phyloP scores from a whole-genome alignment of 164 flowering plant species.

The Hamamelis virginiana region DNA sequence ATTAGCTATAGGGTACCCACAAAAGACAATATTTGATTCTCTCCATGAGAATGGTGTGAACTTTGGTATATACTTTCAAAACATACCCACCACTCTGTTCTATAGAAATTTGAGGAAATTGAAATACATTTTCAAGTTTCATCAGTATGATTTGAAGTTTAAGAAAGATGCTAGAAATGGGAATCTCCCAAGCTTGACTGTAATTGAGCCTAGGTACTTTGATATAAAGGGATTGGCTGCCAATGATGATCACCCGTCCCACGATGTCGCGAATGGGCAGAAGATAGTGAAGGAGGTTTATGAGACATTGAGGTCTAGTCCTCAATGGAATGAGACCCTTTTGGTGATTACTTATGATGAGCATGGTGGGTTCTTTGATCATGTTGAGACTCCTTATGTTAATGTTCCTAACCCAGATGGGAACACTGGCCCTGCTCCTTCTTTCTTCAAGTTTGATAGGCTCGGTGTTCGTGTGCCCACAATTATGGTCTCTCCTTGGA shows the following conservation, averaged over 20 bases:
- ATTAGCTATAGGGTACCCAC: constrained; percentile 75
- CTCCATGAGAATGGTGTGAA: constrained; percentile 57
- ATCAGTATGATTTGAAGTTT: constrained; percentile 60
- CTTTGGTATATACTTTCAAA: constrained; percentile 80
- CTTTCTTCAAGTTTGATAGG: constrained; percentile 81
- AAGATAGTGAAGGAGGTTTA: constrained; percentile 91
- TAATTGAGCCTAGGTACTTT: constrained; percentile 90
- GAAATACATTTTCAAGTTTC: constrained; percentile 75
- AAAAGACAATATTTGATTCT: constrained; percentile 86
- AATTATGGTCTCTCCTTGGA: constrained; percentile 98
- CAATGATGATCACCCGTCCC: constrained; percentile 92
- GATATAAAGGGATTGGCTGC: constrained; percentile 66
- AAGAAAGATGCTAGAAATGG: constrained; percentile 75
- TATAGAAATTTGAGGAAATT: constrained; percentile 77
- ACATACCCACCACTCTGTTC: constrained; percentile 73
- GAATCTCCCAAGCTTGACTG: constrained; percentile 68
- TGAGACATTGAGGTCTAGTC: constrained; percentile 76
- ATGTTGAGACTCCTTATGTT: constrained; percentile 66
- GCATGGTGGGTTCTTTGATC: constrained; percentile 94
- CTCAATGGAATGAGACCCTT: constrained; percentile 93
- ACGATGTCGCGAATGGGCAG: constrained; percentile 92
- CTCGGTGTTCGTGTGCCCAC: constrained; percentile 94
- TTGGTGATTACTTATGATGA: constrained; percentile 88
- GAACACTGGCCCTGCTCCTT: constrained; percentile 76
- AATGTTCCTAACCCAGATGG: constrained; percentile 92